Evolutionary conservation across 495 filamentous ascomycete species (phyloP), one percentile per base, ranked within the genome.

Genomic region (Emericellopsis terricola): DNA sequence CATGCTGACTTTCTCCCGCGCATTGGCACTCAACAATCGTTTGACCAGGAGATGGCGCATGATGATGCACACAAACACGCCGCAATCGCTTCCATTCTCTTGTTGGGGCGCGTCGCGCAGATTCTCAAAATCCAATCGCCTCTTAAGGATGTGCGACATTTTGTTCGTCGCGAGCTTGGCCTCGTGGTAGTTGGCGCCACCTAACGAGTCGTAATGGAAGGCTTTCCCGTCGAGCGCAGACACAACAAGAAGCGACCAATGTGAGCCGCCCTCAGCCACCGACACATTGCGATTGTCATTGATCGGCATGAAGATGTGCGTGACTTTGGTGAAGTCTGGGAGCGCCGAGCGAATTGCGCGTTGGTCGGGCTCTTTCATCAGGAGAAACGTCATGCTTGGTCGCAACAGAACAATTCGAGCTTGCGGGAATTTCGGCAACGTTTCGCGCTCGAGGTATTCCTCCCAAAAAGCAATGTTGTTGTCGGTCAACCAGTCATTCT

Each of bases 381-480:
- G 69, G 57, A 97, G 76, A 56, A 93, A 91, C 34, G 80, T 78
- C 80, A 97, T 93, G 48, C 72, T 80, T 0, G 89, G 89, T 8
- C 89, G 80, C 33, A 96, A 76, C 32, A 97, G 79, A 28, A 91
- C 69, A 49, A 97, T 94, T 42, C 85, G 67, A 19, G 83, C 81
- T 41, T 76, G 66, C 4, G 75, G 73, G 56, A 78, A 82, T 46
- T 71, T 63, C 19, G 62, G 55, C 17, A 97, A 73, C 29, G 81
- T 68, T 58, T 94, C 86, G 34, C 74, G 82, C 53, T 96, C 91
- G 34, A 97, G 71, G 55, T 74, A 94, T 73, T 94, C 89, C 67
- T 94, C 81, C 86, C 89, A 97, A 51, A 97, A 97, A 33, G 84
- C 79, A 31, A 97, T 97, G 41, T 69, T 76, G 60, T 93, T 94